phyloP scores from a whole-genome alignment of 331 rosid species.

The Prunus yedoensis region DNA sequence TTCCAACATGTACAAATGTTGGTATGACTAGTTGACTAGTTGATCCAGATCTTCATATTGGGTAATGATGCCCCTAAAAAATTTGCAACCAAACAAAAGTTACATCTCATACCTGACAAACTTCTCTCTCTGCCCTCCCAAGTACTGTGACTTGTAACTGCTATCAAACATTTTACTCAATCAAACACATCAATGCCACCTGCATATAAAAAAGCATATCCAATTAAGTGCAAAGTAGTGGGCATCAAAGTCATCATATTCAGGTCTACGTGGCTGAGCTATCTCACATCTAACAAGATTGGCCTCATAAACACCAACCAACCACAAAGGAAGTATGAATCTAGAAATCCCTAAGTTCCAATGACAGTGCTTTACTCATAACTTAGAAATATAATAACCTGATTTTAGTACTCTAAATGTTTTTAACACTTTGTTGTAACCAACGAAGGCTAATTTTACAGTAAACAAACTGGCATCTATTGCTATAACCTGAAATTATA shows the following conservation, averaged over 20 bases:
- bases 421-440: background rate
- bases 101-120: conserved; percentile 57
- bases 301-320: background rate
- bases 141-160: conserved; percentile 56
- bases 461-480: background rate
- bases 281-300: background rate
- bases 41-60: background rate
- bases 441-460: background rate
- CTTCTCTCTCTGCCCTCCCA: conserved; percentile 70
- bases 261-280: background rate
- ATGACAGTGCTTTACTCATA: background rate
- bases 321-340: background rate
- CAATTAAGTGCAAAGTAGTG: conserved; percentile 12
- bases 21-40: background rate
- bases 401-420: background rate
- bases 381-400: background rate
- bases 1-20: background rate
- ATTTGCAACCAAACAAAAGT: conserved; percentile 18
- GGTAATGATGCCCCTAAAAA: background rate
- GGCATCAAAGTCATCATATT: background rate
- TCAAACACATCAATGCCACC: conserved; percentile 40
- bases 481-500: background rate
- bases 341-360: background rate
- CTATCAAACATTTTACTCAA: conserved; percentile 58
- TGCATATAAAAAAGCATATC: conserved; percentile 28